Evolutionary conservation across 805 yeast genomes (phyloP).

Genomic region (Sugiyamaella lignohabitans): DNA sequence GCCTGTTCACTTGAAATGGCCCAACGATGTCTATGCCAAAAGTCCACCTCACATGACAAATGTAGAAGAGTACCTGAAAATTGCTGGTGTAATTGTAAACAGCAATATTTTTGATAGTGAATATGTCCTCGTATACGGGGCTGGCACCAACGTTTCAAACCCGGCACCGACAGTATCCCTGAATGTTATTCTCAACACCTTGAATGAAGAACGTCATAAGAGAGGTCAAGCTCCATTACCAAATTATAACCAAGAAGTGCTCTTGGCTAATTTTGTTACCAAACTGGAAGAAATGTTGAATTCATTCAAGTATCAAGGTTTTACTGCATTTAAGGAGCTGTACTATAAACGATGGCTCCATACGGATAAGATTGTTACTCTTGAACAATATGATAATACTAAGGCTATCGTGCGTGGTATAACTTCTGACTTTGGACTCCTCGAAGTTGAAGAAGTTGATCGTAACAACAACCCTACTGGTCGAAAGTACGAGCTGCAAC

Average conservation of each 20-base stretch:
- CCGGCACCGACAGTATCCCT: slow-evolving; percentile 90
- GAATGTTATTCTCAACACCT: slow-evolving; percentile 55
- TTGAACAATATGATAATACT: slow-evolving; percentile 47
- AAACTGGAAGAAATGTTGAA: slow-evolving; percentile 54
- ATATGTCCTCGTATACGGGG: slow-evolving; percentile 71
- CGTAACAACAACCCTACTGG: slow-evolving; percentile 44
- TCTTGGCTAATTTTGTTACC: slow-evolving; percentile 63
- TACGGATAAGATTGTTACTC: slow-evolving; percentile 59
- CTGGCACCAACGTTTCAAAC: slow-evolving; percentile 79
- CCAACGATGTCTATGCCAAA: slow-evolving; percentile 80
- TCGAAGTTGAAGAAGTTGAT: slow-evolving; percentile 65
- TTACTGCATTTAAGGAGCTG: slow-evolving; percentile 54
- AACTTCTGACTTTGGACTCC: slow-evolving; percentile 74
- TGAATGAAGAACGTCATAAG: slow-evolving; percentile 47
- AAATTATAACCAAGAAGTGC: slow-evolving; percentile 39
- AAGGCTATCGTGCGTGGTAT: slow-evolving; percentile 73
- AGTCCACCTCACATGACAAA: slow-evolving; percentile 40
- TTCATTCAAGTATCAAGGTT: slow-evolving; percentile 55
- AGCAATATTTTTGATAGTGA: slow-evolving; percentile 56
- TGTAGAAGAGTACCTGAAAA: slow-evolving; percentile 53
- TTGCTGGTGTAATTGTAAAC: slow-evolving; percentile 80
- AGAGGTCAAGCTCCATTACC: slow-evolving; percentile 42
- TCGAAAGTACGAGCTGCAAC: slow-evolving; percentile 64
- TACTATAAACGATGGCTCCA: slow-evolving; percentile 90
- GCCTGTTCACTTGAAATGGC: slow-evolving; percentile 90